Conservation (phyloP, 306 rosid genomes). For the Fragaria nilgerrensis region DNA sequence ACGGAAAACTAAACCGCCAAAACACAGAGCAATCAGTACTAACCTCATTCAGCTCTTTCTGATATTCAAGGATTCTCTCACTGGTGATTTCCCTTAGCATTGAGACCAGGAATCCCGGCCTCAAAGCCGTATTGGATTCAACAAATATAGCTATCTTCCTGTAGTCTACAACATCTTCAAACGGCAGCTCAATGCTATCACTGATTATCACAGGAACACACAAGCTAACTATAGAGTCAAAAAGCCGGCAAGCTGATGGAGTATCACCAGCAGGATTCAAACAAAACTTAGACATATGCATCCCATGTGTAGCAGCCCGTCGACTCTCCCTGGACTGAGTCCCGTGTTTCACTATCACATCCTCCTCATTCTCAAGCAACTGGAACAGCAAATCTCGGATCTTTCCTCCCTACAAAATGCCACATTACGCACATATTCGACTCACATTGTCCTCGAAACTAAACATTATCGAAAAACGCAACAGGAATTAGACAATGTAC, state of each 20-base stretch:
- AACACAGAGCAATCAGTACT: conserved; percentile 27
- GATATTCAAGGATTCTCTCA: conserved; percentile 68
- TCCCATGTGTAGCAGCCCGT: conserved; percentile 86
- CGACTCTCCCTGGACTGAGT: conserved; percentile 89
- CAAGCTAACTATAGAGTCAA: conserved; percentile 92
- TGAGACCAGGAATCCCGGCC: conserved; percentile 65
- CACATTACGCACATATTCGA: neutral
- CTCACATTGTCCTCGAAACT: neutral
- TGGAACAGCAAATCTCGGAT: conserved; percentile 79
- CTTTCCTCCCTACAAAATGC: conserved; percentile 71
- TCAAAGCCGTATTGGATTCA: conserved; percentile 58
- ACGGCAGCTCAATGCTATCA: conserved; percentile 82
- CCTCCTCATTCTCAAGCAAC: conserved; percentile 68
- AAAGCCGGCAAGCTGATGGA: conserved; percentile 94
- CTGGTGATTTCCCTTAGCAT: conserved; percentile 51
- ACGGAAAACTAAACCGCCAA: neutral
- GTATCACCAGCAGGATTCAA: conserved; percentile 98
- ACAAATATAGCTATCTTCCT: conserved; percentile 78
- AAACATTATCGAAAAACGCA: neutral
- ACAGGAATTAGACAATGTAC: conserved; percentile 30
- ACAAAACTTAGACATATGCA: conserved; percentile 92
- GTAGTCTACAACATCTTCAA: conserved; percentile 88
- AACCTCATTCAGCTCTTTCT: conserved; percentile 78
- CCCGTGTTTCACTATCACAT: conserved; percentile 81
- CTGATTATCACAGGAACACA: conserved; percentile 88